Evolutionary conservation across 495 filamentous ascomycete genomes (phyloP), one percentile per base, ranked within the genome.

Genomic region (Aspergillus egyptiacus): DNA sequence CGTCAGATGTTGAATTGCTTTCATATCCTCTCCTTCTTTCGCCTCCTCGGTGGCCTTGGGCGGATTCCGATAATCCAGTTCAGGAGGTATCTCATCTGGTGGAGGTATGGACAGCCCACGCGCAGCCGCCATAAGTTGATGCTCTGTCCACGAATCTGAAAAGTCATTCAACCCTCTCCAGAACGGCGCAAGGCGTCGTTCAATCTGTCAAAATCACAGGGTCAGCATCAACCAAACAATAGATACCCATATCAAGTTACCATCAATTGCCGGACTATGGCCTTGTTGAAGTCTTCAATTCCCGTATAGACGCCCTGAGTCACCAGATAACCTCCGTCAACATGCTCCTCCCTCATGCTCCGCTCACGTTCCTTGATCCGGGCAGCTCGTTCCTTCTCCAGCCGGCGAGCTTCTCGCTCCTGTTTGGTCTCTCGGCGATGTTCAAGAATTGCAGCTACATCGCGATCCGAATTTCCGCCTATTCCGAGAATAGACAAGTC

Each of bases 111-210:
- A 79, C 47, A 95, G 70, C 13, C 87, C 93, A 61, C 88, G 82
- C 20, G 86, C 93, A 17, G 87, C 91, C 31, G 94, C 91, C 62
- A 96, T 84, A 13, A 98, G 79, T 65, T 98, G 91, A 59, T 87
- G 80, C 55, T 98, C 93, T 3, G 88, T 86, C 93, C 93, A 98
- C 44, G 84, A 84, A 32, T 88, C 83, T 4, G 81, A 81, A 54
- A 91, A 84, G 57, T 98, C 91, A 54, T 95, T 85, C 9, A 98
- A 73, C 2, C 94, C 93, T 64, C 85, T 83, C 86, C 91, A 98
- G 59, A 98, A 97, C 0, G 93, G 93, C 18, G 93, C 91, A 47
- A 98, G 65, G 50, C 87, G 83, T 50, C 93, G 81, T 67, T 97
- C 93, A 64, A 97, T 89, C 89, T 95, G 63, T 2, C 25, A 10